Conservation (phyloP, 345 rosid genomes). For the Abelmoschus esculentus region DNA sequence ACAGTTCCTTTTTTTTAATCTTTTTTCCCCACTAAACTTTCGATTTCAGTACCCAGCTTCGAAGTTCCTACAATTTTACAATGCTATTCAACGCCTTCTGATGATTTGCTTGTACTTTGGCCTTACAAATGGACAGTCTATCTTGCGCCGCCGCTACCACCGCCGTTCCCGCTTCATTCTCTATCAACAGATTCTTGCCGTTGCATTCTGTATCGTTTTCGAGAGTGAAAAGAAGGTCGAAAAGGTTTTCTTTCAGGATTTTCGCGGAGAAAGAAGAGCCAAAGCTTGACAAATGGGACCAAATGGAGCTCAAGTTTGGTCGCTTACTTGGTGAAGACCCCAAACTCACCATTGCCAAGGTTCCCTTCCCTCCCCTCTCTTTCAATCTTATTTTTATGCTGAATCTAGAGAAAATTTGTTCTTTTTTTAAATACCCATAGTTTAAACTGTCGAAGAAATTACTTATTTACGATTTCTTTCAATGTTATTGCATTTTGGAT, state of each 20-base stretch:
- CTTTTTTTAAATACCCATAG: neutral
- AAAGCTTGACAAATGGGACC: too few species aligned
- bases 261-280: slow-evolving; percentile 58
- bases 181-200: slow-evolving; percentile 6
- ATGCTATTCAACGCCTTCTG: neutral
- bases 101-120: slow-evolving; percentile 4
- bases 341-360: slow-evolving; percentile 95
- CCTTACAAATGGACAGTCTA: slow-evolving; percentile 46
- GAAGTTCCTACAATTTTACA: neutral
- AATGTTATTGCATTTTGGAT: slow-evolving; percentile 6
- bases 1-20: neutral
- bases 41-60: neutral
- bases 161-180: slow-evolving; percentile 15
- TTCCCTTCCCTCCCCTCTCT: slow-evolving; percentile 8
- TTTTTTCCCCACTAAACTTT: neutral
- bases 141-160: slow-evolving; percentile 35
- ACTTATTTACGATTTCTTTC: neutral
- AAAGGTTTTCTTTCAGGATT: slow-evolving; percentile 19
- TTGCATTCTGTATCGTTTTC: slow-evolving; percentile 8
- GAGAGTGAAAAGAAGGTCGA: slow-evolving; percentile 16
- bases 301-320: too few species aligned
- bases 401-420: too few species aligned
- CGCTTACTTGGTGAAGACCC: too few species aligned
- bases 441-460: neutral
- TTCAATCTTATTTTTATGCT: neutral